Conservation (phyloP, 176 grass and related monocot genomes). For the Leersia perrieri region DNA sequence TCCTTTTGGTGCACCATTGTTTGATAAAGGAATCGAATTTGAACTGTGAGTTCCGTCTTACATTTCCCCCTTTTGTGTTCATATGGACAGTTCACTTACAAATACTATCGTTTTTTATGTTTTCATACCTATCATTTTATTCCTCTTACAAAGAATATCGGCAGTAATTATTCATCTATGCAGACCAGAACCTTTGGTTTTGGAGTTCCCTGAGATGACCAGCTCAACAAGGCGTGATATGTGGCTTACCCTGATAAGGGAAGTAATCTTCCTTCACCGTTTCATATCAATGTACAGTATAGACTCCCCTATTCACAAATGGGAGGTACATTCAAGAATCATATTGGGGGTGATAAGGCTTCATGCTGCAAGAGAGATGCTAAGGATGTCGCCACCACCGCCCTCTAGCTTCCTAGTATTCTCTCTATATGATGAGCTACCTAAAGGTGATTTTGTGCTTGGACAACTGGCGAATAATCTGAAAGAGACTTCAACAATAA, state of each 20-base stretch:
- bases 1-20: conserved; percentile 85
- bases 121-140: not conserved
- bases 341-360: conserved; percentile 86
- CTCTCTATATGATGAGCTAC: conserved; percentile 69
- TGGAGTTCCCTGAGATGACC: conserved; percentile 90
- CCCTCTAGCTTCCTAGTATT: conserved; percentile 77
- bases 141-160: not conserved
- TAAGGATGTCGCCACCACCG: conserved; percentile 70
- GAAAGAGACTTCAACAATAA: conserved; percentile 63
- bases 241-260: conserved; percentile 84
- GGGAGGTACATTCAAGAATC: conserved; percentile 67
- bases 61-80: not conserved
- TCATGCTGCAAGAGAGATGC: conserved; percentile 85
- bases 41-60: conserved; percentile 56
- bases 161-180: conserved; percentile 28
- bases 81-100: not conserved
- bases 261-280: conserved; percentile 67
- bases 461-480: conserved; percentile 72
- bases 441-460: conserved; percentile 84
- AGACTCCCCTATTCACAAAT: conserved; percentile 58
- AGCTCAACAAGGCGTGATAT: conserved; percentile 86
- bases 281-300: conserved; percentile 66
- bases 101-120: not conserved
- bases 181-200: conserved; percentile 81
- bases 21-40: conserved; percentile 82